Conservation (phyloP, 169 alveolate species). For the Babesia gibsoni region DNA sequence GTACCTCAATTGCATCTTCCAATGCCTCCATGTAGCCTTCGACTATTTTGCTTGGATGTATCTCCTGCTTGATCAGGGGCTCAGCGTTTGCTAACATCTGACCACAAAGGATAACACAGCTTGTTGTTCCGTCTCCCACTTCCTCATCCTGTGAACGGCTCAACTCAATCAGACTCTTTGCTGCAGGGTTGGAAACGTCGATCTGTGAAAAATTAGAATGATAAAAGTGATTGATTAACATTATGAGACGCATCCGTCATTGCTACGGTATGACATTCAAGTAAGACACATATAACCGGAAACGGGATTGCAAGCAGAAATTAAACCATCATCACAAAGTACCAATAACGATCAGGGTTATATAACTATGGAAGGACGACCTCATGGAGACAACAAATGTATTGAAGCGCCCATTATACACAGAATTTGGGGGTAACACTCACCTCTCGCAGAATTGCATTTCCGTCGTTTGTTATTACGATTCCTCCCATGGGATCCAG, state of each 20-base stretch:
- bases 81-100: slow-evolving; percentile 93
- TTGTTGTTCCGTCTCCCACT: slow-evolving; percentile 99
- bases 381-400: too few relatives aligned
- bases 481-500: slow-evolving; percentile 99
- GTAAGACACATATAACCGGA: too few relatives aligned
- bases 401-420: too few relatives aligned
- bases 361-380: too few relatives aligned
- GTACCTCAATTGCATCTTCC: slow-evolving; percentile 83
- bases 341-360: too few relatives aligned
- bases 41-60: slow-evolving; percentile 95
- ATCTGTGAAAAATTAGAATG: slow-evolving; percentile 70
- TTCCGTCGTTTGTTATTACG: slow-evolving; percentile 97
- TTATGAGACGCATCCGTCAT: too few relatives aligned
- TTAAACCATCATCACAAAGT: too few relatives aligned
- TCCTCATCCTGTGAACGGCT: slow-evolving; percentile 98
- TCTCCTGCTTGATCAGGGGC: slow-evolving; percentile 89
- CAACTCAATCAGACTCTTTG: slow-evolving; percentile 96
- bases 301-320: too few relatives aligned
- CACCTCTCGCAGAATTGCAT: slow-evolving; percentile 95
- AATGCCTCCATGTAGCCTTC: slow-evolving; percentile 92
- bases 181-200: slow-evolving; percentile 99
- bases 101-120: slow-evolving; percentile 96
- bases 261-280: too few relatives aligned
- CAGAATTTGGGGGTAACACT: too few relatives aligned
- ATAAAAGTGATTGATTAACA: too few relatives aligned